Evolutionary conservation across 768 basidiomycete species (phyloP).

Genomic region (Boletellus emodensis): DNA sequence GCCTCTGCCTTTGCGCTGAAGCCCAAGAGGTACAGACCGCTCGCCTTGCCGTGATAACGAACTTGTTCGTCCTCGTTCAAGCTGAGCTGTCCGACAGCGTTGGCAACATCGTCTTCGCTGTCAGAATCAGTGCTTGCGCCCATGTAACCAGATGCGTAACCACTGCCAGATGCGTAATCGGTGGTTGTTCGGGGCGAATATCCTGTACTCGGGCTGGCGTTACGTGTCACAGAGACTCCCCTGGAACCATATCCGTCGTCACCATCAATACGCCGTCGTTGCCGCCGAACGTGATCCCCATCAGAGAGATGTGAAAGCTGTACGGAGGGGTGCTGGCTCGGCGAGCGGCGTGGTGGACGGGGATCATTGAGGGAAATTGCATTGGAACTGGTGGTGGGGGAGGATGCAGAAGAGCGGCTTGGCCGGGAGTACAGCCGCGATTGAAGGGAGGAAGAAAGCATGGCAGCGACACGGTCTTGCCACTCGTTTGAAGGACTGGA

Average conservation of each 20-base stretch:
- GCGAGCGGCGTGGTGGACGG: conserved; percentile 4
- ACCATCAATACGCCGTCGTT: conserved; percentile 44
- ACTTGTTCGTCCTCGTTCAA: conserved; percentile 85
- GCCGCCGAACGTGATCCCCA: conserved; percentile 40
- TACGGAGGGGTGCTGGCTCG: conserved; percentile 10
- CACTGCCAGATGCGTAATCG: conserved; percentile 13
- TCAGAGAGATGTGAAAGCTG: conserved; percentile 9
- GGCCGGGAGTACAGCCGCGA: conserved; percentile 2
- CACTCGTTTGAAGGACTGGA: conserved; percentile 75
- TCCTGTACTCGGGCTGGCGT: conserved; percentile 17
- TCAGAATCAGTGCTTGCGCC: conserved; percentile 32
- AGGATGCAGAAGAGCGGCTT: not conserved
- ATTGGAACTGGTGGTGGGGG: conserved; percentile 1
- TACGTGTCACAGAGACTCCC: conserved; percentile 5
- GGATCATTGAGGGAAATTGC: conserved; percentile 12
- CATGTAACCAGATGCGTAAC: conserved; percentile 25
- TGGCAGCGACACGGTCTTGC: conserved; percentile 60
- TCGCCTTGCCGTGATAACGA: conserved; percentile 82
- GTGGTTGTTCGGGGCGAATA: conserved; percentile 16
- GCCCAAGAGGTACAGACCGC: conserved; percentile 72
- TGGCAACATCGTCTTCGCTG: conserved; percentile 48
- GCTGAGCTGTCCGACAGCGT: conserved; percentile 81
- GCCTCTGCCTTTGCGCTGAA: conserved; percentile 56
- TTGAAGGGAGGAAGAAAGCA: conserved; percentile 21
- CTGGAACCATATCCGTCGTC: conserved; percentile 6